Evolutionary conservation across 2,329 filamentous ascomycete genomes (phyloP).

Genomic region (Thermochaetoides dissita): DNA sequence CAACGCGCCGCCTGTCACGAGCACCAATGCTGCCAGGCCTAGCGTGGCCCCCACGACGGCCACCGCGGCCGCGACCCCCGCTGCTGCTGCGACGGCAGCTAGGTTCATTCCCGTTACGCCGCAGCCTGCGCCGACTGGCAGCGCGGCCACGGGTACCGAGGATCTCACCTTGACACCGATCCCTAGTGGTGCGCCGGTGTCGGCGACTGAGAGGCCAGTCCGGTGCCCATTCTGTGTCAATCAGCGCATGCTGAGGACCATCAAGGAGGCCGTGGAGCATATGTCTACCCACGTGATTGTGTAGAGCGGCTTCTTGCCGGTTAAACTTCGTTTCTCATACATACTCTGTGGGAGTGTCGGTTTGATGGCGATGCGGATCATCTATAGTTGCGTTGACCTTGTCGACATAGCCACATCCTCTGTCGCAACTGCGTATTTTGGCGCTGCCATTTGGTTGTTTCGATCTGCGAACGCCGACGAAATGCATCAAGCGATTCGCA

Average conservation of each 20-base stretch:
- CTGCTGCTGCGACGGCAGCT: not conserved
- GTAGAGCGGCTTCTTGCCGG: constrained; percentile 12
- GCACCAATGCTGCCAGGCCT: not conserved
- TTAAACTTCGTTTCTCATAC: too few relatives aligned
- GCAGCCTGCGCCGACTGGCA: constrained; percentile 3
- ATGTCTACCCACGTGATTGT: constrained; percentile 49
- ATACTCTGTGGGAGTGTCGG: too few relatives aligned
- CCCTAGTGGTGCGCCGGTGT: constrained; percentile 32
- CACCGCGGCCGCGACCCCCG: not conserved
- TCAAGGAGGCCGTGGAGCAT: constrained; percentile 49
- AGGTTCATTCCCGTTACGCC: constrained; percentile 13
- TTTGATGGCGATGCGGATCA: too few relatives aligned
- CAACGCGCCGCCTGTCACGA: constrained; percentile 7
- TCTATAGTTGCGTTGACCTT: too few relatives aligned
- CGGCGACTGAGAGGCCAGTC: constrained; percentile 33
- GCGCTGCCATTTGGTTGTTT: too few relatives aligned
- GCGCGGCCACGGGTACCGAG: constrained; percentile 9
- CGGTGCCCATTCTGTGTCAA: constrained; percentile 49
- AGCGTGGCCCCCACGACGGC: constrained; percentile 6
- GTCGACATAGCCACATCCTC: too few relatives aligned
- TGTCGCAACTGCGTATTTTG: too few relatives aligned
- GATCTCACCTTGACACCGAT: constrained; percentile 43
- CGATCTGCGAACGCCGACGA: too few relatives aligned
- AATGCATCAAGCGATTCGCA: too few relatives aligned
- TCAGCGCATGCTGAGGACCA: constrained; percentile 44